phyloP scores from a whole-genome alignment of 305 asterid species.

The Fraxinus platypoda region DNA sequence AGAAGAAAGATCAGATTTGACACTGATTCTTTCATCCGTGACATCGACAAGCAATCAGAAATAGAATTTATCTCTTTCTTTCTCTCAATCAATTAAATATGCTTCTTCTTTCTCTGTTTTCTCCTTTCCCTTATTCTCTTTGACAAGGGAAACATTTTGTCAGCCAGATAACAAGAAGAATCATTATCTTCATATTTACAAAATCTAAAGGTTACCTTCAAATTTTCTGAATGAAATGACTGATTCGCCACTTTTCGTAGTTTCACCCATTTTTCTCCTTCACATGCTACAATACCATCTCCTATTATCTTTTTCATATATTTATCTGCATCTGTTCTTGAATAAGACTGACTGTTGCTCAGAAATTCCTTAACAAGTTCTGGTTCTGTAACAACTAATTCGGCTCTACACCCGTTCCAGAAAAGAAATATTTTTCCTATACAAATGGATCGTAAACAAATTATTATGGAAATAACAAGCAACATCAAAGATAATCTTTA shows the following conservation, averaged over 20 bases:
- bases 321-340: constrained; percentile 22
- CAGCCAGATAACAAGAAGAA: neutral
- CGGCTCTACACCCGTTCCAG: constrained; percentile 34
- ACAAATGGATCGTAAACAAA: neutral
- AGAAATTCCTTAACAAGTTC: constrained; percentile 38
- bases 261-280: constrained; percentile 38
- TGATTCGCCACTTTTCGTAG: constrained; percentile 36
- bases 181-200: neutral
- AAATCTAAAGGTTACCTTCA: constrained; percentile 25
- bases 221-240: constrained; percentile 36
- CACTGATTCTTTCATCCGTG: neutral
- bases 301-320: constrained; percentile 27
- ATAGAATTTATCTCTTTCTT: neutral
- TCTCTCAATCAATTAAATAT: neutral
- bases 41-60: neutral
- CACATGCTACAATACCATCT: constrained; percentile 23
- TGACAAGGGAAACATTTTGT: neutral
- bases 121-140: neutral
- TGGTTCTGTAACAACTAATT: constrained; percentile 36
- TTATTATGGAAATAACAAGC: constrained; percentile 2
- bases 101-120: neutral
- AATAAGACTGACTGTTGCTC: constrained; percentile 21
- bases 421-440: constrained; percentile 30
- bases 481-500: neutral
- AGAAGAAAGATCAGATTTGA: neutral